Percentiles rank a stretch among this genome's conserved stretches.
Evolutionary conservation across 2,329 filamentous ascomycete species (phyloP).

Genomic region (Akanthomyces muscarius): DNA sequence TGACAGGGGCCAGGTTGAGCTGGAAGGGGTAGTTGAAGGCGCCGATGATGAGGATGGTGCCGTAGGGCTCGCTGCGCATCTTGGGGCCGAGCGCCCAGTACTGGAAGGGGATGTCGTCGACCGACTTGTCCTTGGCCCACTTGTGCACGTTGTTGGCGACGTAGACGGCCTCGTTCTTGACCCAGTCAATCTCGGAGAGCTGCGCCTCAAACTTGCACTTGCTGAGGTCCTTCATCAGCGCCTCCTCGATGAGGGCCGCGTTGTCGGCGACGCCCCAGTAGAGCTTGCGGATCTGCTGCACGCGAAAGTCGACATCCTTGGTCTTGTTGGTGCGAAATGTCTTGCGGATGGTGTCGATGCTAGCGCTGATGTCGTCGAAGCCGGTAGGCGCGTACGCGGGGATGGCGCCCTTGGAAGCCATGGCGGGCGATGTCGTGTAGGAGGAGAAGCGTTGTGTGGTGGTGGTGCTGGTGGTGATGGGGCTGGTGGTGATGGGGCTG

Average conservation of each 20-base stretch:
- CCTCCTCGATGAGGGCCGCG: conserved; percentile 66
- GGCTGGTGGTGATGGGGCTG: not conserved
- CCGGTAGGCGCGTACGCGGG: conserved; percentile 56
- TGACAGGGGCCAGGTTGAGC: conserved; percentile 70
- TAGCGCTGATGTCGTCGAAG: conserved; percentile 60
- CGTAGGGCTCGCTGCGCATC: conserved; percentile 83
- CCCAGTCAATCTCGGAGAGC: conserved; percentile 72
- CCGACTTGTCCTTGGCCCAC: conserved; percentile 78
- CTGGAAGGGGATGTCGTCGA: conserved; percentile 63
- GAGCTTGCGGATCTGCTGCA: conserved; percentile 84
- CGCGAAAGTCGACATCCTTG: conserved; percentile 74
- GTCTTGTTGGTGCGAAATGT: conserved; percentile 80
- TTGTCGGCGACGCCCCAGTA: conserved; percentile 91
- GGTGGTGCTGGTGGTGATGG: not conserved
- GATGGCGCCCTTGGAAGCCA: conserved; percentile 39
- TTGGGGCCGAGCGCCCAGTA: conserved; percentile 68
- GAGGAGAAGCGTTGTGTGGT: not conserved
- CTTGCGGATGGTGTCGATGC: conserved; percentile 56
- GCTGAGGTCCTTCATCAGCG: conserved; percentile 71
- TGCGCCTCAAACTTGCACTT: conserved; percentile 74
- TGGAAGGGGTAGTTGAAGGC: conserved; percentile 93
- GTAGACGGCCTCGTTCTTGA: conserved; percentile 76
- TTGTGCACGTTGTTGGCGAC: conserved; percentile 71
- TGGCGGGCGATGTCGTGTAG: conserved; percentile 24
- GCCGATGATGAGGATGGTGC: conserved; percentile 78